Conservation (phyloP, 192 early-diverging fungal genomes). For the Dissophora ornata region DNA sequence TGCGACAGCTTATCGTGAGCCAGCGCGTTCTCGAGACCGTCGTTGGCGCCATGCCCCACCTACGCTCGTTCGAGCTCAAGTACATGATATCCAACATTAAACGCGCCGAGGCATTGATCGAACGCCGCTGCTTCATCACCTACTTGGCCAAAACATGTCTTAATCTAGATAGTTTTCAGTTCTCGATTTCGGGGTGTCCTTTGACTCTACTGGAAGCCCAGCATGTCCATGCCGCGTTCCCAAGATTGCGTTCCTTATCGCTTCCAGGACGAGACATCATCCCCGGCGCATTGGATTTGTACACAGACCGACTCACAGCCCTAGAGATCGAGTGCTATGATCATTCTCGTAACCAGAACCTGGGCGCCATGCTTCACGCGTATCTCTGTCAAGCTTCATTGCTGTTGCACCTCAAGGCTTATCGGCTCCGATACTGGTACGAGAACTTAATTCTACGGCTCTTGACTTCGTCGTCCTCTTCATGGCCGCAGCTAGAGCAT, state of each 20-base stretch:
- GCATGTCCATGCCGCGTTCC: not conserved
- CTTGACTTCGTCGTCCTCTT: not conserved
- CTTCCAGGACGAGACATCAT: not conserved
- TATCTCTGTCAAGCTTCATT: slow-evolving; percentile 9
- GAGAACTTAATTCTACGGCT: not conserved
- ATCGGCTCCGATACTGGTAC: not conserved
- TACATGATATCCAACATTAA: not conserved
- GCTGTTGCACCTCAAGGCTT: slow-evolving; percentile 13
- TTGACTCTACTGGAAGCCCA: not conserved
- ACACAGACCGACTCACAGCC: slow-evolving; percentile 12
- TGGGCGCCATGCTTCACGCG: not conserved
- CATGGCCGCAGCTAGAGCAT: too few relatives aligned
- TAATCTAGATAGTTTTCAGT: not conserved
- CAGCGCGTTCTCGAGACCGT: slow-evolving; percentile 4
- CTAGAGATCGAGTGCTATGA: slow-evolving; percentile 10
- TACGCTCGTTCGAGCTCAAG: slow-evolving; percentile 1
- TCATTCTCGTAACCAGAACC: not conserved
- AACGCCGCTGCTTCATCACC: not conserved
- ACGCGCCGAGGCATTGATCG: not conserved
- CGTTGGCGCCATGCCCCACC: not conserved
- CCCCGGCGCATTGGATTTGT: not conserved
- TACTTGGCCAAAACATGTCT: not conserved
- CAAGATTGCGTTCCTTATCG: not conserved
- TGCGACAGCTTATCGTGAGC: not conserved
- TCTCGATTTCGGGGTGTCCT: not conserved